Conservation (phyloP, 805 yeast genomes). For the Zygotorulaspora sp. region DNA sequence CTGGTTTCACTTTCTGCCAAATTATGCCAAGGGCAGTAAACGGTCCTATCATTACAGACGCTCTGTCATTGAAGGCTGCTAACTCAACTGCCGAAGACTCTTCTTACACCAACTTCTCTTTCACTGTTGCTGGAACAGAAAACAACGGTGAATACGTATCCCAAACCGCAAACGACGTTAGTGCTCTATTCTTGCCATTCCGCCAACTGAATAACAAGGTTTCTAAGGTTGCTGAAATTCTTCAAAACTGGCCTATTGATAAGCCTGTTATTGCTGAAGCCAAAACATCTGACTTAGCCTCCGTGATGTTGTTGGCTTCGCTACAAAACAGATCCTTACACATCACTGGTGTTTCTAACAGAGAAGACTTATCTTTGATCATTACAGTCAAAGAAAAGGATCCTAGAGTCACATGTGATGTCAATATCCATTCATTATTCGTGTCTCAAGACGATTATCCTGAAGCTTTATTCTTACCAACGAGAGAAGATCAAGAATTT, state of each 20-base stretch:
- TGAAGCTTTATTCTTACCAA: slow-evolving; percentile 69
- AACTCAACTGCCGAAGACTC: slow-evolving; percentile 46
- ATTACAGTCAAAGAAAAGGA: slow-evolving; percentile 80
- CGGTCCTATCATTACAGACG: slow-evolving; percentile 63
- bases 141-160: slow-evolving; percentile 58
- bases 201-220: slow-evolving; percentile 67
- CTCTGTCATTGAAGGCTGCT: slow-evolving; percentile 60
- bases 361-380: slow-evolving; percentile 78
- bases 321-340: slow-evolving; percentile 81
- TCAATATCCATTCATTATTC: slow-evolving; percentile 73
- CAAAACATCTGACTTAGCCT: slow-evolving; percentile 86
- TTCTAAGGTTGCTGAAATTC: slow-evolving; percentile 72
- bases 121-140: slow-evolving; percentile 79
- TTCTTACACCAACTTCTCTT: slow-evolving; percentile 76
- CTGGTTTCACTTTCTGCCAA: slow-evolving; percentile 87
- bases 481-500: slow-evolving; percentile 72
- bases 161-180: slow-evolving; percentile 61
- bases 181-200: slow-evolving; percentile 78
- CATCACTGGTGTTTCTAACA: slow-evolving; percentile 77
- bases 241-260: slow-evolving; percentile 74
- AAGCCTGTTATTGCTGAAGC: slow-evolving; percentile 93
- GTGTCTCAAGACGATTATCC: slow-evolving; percentile 68
- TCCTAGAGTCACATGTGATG: slow-evolving; percentile 84
- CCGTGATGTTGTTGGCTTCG: slow-evolving; percentile 82
- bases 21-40: slow-evolving; percentile 64